Base-by-base conservation (phyloP, 1,139 yeast species). In the Yamadazyma sp. region DNA sequence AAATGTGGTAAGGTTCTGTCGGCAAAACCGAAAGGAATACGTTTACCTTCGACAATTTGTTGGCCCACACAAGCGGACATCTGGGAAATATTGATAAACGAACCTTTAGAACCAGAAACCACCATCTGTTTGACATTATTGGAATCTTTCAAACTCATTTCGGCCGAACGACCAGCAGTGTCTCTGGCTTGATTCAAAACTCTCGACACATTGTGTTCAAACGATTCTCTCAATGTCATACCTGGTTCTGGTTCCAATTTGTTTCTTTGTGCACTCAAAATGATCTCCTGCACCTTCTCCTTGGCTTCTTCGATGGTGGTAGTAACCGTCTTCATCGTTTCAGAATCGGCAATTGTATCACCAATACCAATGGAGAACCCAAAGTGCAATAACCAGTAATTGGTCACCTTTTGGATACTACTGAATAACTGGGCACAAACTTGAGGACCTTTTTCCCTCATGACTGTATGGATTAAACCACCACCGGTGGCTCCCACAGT, bases 61-160 rank as follows among this genome's bases (percentile, higher is more conserved):
- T 94, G 99, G 56, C 99, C 99, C 23, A 92, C 99, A 85, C 98
- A 92, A 6, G 99, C 99, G 34, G 97, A 89, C 98, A 94, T 94
- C 70, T 90, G 98, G 20, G 99, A 95, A 63, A 94, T 92, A 63
- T 94, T 94, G 63, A 94, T 94, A 63, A 90, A 92, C 11, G 98
- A 94, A 74, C 99, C 99, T 68, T 94, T 94, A 22, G 99, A 94
- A 59, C 99, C 99, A 11, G 98, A 92, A 48, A 92, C 86, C 44
- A 92, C 98, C 99, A 94, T 94, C 71, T 94, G 98, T 61, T 94
- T 94, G 53, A 94, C 98, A 58, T 90, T 92, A 61, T 94, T 94
- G 52, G 84, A 73, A 56, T 90, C 96, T 62, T 90, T 90, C 72
- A 94, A 79, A 57, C 90, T 87, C 70, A 88, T 86, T 71, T 94